Evolutionary conservation across 768 basidiomycete genomes (phyloP).

Genomic region (Hygrocybe punicea): DNA sequence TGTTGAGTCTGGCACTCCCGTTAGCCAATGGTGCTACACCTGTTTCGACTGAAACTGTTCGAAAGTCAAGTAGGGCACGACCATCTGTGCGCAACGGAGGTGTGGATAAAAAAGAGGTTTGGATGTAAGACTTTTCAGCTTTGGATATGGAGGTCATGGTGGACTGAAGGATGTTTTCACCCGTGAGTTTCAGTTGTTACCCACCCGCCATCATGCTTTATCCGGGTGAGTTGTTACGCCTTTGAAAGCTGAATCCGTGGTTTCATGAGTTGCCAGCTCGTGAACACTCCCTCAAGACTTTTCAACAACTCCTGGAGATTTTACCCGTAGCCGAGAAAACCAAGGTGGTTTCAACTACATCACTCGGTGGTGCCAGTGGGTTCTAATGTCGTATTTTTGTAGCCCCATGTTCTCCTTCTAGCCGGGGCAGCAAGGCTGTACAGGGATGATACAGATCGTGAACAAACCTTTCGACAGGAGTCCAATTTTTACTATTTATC

Average conservation of each 20-base stretch:
- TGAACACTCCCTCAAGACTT: slow-evolving; percentile 52
- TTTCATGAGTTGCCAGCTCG: slow-evolving; percentile 39
- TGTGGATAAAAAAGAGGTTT: slow-evolving; percentile 54
- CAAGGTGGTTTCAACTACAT: slow-evolving; percentile 42
- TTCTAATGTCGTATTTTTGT: slow-evolving; percentile 73
- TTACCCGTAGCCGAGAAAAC: slow-evolving; percentile 47
- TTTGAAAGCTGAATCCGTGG: neutral
- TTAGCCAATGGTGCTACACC: slow-evolving; percentile 79
- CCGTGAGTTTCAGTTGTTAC: too few relatives aligned
- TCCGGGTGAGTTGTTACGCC: slow-evolving; percentile 26
- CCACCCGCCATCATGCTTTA: slow-evolving; percentile 24
- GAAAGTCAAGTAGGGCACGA: slow-evolving; percentile 61
- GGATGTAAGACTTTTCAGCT: slow-evolving; percentile 75
- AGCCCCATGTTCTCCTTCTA: slow-evolving; percentile 57
- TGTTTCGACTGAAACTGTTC: slow-evolving; percentile 69
- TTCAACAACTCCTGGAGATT: slow-evolving; percentile 47
- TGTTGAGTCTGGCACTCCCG: slow-evolving; percentile 71
- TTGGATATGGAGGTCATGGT: slow-evolving; percentile 37
- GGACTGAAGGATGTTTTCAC: too few relatives aligned
- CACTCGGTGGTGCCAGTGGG: too few relatives aligned
- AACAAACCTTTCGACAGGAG: slow-evolving; percentile 55
- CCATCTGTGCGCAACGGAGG: slow-evolving; percentile 76
- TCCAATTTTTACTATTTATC: slow-evolving; percentile 74
- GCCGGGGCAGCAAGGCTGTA: slow-evolving; percentile 48
- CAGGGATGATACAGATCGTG: slow-evolving; percentile 68